These are phyloP conservation scores for Phytophthora idaei DNA, from an alignment of 352 stramenopile genomes.

Conservation along the genomic window DNA sequence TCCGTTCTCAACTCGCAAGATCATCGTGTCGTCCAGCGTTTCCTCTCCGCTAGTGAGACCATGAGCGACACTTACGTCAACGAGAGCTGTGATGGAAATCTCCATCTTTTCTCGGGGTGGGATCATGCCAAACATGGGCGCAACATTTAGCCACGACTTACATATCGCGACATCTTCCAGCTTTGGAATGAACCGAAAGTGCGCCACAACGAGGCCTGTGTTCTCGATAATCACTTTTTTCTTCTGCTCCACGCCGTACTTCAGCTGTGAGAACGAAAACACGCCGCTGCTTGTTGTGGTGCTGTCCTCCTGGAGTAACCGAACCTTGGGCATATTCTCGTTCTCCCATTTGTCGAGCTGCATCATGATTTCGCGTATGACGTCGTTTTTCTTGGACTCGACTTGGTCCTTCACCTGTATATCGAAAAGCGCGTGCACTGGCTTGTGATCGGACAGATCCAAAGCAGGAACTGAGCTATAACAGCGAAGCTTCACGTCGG, in stretches of 20 bases:
- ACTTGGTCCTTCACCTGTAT: slow-evolving; percentile 94
- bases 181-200: slow-evolving; percentile 94
- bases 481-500: slow-evolving; percentile 65
- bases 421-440: slow-evolving; percentile 94
- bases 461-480: slow-evolving; percentile 93
- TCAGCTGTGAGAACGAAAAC: slow-evolving; percentile 66
- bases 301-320: slow-evolving; percentile 62
- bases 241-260: slow-evolving; percentile 67
- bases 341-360: slow-evolving; percentile 97
- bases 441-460: slow-evolving; percentile 98
- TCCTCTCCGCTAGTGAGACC: slow-evolving; percentile 90
- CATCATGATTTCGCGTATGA: slow-evolving; percentile 94
- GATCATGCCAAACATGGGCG: slow-evolving; percentile 91
- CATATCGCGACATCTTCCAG: slow-evolving; percentile 86
- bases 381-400: slow-evolving; percentile 85
- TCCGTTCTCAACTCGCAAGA: slow-evolving; percentile 96
- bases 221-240: slow-evolving; percentile 87
- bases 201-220: slow-evolving; percentile 93
- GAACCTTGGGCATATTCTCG: slow-evolving; percentile 94
- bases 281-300: slow-evolving; percentile 56
- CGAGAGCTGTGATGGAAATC: slow-evolving; percentile 92
- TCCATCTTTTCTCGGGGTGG: slow-evolving; percentile 75
- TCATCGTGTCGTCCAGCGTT: slow-evolving; percentile 96
- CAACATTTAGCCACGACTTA: slow-evolving; percentile 93
- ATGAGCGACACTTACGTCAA: slow-evolving; percentile 91